Evolutionary conservation across 345 rosid species (phyloP).

Genomic region (Psidium friedrichsthalianum): DNA sequence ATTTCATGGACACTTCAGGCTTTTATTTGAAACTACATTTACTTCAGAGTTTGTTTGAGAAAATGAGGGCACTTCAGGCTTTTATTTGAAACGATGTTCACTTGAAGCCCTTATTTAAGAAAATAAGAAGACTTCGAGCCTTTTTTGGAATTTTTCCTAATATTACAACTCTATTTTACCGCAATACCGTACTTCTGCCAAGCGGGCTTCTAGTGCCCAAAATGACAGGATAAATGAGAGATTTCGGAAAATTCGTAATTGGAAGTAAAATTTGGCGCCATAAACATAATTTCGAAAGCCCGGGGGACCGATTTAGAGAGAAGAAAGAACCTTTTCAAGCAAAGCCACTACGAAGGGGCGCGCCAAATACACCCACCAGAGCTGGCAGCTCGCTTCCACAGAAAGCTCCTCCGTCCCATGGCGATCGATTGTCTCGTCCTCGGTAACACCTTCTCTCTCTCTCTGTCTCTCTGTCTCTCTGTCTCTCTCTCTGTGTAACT

Average conservation of each 20-base stretch:
- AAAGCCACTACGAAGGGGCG: neutral
- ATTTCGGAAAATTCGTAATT: neutral
- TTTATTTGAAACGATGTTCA: no score
- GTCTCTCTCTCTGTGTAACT: constrained; percentile 24
- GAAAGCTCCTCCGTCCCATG: constrained; percentile 20
- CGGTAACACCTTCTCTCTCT: constrained; percentile 15
- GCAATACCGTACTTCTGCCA: accelerated
- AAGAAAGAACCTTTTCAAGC: neutral
- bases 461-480: neutral
- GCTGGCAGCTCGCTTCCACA: neutral
- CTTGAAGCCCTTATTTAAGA: no score
- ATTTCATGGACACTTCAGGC: no score
- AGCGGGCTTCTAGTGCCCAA: neutral
- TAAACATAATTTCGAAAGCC: neutral
- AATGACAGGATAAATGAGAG: neutral
- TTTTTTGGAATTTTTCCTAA: no score
- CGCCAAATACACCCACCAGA: neutral
- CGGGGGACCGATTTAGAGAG: neutral
- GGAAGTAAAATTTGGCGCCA: neutral
- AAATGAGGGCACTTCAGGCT: no score
- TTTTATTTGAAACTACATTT: no score
- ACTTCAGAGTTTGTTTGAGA: no score
- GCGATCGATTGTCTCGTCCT: constrained; percentile 79
- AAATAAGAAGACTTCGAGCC: no score
- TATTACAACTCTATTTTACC: neutral